These are phyloP conservation scores for Tylopilus orsonianus DNA, from an alignment of 1,284 basidiomycete genomes.

Conservation along the genomic window DNA sequence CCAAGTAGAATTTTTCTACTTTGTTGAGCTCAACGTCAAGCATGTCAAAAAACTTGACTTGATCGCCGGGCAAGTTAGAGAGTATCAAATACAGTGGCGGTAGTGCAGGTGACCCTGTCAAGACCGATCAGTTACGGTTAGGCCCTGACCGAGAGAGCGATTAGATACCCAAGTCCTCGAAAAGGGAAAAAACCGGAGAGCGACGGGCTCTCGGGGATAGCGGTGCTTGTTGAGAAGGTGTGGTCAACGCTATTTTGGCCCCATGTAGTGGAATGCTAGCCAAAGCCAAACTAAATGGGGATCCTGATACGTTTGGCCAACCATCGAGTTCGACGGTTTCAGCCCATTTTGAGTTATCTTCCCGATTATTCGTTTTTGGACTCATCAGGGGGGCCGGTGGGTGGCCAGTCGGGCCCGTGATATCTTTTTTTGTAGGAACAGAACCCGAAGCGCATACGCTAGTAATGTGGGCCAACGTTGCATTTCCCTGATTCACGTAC, in stretches of 20 bases:
- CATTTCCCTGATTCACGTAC: neutral
- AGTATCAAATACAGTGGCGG: conserved; percentile 53
- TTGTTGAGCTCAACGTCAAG: conserved; percentile 79
- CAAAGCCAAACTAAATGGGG: conserved; percentile 18
- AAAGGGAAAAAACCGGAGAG: conserved; percentile 3
- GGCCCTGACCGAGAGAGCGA: neutral
- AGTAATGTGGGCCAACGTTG: neutral
- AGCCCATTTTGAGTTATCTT: conserved; percentile 11
- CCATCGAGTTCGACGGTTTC: neutral
- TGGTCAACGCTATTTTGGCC: neutral
- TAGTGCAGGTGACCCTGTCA: conserved; percentile 9
- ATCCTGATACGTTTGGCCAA: conserved; percentile 11
- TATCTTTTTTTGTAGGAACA: neutral
- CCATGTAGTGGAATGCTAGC: conserved; percentile 3
- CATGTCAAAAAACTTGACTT: conserved; percentile 71
- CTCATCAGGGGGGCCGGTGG: neutral
- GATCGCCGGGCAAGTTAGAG: conserved; percentile 53
- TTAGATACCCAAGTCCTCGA: conserved; percentile 15
- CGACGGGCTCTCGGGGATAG: conserved; percentile 3
- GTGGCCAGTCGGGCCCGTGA: neutral
- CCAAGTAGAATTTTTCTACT: conserved; percentile 79
- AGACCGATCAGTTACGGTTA: neutral
- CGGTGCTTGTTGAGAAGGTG: neutral
- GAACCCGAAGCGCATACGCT: neutral
- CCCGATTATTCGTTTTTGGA: conserved; percentile 1